phyloP scores from a whole-genome alignment of 768 basidiomycete species.

The Pulveroboletus sp. region DNA sequence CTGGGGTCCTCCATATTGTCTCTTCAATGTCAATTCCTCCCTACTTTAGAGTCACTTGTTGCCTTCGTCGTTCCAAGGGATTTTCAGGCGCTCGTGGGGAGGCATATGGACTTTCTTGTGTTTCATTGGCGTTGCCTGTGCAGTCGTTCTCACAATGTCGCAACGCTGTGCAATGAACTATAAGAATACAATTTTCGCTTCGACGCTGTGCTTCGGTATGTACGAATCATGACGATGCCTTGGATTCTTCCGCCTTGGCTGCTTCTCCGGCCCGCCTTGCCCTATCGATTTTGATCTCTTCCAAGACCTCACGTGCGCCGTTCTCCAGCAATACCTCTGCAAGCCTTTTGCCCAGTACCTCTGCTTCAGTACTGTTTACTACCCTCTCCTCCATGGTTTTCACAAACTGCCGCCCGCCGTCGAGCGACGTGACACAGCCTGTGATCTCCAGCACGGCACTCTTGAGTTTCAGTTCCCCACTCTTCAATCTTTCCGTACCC shows the following conservation, averaged over 20 bases:
- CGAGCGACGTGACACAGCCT: constrained; percentile 81
- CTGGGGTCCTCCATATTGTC: background rate
- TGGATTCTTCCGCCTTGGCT: constrained; percentile 27
- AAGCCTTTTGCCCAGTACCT: constrained; percentile 61
- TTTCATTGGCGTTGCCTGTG: constrained; percentile 19
- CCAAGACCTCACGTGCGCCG: constrained; percentile 78
- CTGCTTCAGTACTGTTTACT: constrained; percentile 52
- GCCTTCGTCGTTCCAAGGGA: constrained; percentile 39
- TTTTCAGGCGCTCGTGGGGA: constrained; percentile 68
- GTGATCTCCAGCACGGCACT: constrained; percentile 55
- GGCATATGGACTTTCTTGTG: constrained; percentile 42
- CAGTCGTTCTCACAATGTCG: constrained; percentile 6
- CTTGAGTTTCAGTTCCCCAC: constrained; percentile 28
- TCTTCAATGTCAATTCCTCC: constrained; percentile 43
- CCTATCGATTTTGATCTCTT: constrained; percentile 75
- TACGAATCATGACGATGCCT: constrained; percentile 2
- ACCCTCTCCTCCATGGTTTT: constrained; percentile 55
- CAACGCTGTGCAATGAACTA: constrained; percentile 20
- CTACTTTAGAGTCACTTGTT: constrained; percentile 72
- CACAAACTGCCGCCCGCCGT: constrained; percentile 70
- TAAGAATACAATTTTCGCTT: constrained; percentile 19
- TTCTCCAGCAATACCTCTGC: constrained; percentile 59
- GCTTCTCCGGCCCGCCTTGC: constrained; percentile 44
- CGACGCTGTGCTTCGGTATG: constrained; percentile 1
- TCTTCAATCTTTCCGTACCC: constrained; percentile 30